Evolutionary conservation across 352 stramenopile species (phyloP).

Genomic region (Globisporangium nunn): DNA sequence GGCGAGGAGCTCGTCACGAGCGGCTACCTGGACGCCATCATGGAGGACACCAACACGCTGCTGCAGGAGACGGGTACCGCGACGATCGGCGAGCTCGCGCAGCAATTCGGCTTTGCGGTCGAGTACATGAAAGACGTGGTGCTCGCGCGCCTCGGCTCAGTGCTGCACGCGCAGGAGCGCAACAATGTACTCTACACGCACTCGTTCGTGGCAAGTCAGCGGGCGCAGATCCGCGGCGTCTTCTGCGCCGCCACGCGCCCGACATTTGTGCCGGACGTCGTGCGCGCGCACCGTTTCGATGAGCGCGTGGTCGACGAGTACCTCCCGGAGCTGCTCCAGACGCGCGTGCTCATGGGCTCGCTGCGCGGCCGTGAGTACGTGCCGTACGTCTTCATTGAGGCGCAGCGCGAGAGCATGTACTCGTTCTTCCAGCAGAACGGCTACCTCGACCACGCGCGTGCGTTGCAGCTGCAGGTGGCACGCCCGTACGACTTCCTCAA

Average conservation of each 20-base stretch:
- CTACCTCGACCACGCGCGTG: constrained; percentile 58
- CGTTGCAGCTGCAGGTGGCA: constrained; percentile 49
- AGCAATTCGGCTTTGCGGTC: constrained; percentile 78
- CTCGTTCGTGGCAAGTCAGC: constrained; percentile 61
- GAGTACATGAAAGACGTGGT: constrained; percentile 82
- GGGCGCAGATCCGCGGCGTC: constrained; percentile 53
- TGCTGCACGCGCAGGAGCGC: constrained; percentile 55
- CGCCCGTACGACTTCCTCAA: constrained; percentile 72
- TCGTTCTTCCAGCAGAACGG: constrained; percentile 86
- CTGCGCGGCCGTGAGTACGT: constrained; percentile 72
- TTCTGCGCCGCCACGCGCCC: constrained; percentile 58
- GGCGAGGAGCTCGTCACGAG: constrained; percentile 76
- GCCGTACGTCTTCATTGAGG: constrained; percentile 67
- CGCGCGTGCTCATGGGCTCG: constrained; percentile 48
- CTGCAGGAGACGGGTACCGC: constrained; percentile 67
- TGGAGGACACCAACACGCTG: constrained; percentile 71
- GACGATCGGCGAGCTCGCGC: constrained; percentile 61
- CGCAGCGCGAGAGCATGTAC: constrained; percentile 68
- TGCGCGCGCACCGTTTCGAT: constrained; percentile 47
- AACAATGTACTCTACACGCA: constrained; percentile 74
- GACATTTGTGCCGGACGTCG: constrained; percentile 65
- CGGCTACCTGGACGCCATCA: constrained; percentile 81
- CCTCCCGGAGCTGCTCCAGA: constrained; percentile 46
- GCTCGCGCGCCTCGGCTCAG: constrained; percentile 38
- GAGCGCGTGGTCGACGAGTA: constrained; percentile 57